Evolutionary conservation across 106 monocot species (phyloP), one percentile per base, ranked within the genome.

Genomic region (Triglochin maritima): DNA sequence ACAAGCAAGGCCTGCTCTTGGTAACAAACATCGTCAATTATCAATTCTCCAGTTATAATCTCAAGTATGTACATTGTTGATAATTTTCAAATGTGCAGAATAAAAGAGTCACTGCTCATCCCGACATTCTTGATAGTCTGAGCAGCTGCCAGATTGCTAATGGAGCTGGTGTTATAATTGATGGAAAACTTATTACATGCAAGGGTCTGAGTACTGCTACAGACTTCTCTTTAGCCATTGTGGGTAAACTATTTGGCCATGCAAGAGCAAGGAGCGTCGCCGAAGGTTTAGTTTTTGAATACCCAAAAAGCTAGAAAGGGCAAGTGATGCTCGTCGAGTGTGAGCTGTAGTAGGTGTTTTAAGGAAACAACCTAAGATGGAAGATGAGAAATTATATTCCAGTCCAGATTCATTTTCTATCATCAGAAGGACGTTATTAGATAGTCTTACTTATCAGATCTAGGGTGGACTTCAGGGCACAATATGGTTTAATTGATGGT

Each of bases 101-200:
- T 47, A 81, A 90, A 79, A 47, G 62, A 58, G 74, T 57, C 4
- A 77, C 85, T 63, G 77, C 81, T 66, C 83, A 93, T 80, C 81
- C 82, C 43, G 50, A 74, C 13, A 50, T 74, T 46, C 52, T 64
- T 46, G 62, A 50, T 58, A 72, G 82, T 53, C 76, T 78, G 47
- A 81, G 69, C 53, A 81, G 69, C 53, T 69, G 80, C 66, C 73
- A 52, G 66, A 72, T 77, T 44, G 60, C 52, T 69, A 77, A 81
- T 66, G 79, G 60, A 55, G 62, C 85, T 46, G 78, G 63, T 57
- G 81, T 90, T 7, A 72, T 95, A 61, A 90, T 95, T 71, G 95
- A 95, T 78, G 95, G 90, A 64, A 90, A 87, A 17, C 49, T 90
- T 7, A 95, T 95, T n/a, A 95, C 95, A 11, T 71, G 87, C 66